Evolutionary conservation across 495 filamentous ascomycete species (phyloP).

Genomic region (Cetradonia linearis): DNA sequence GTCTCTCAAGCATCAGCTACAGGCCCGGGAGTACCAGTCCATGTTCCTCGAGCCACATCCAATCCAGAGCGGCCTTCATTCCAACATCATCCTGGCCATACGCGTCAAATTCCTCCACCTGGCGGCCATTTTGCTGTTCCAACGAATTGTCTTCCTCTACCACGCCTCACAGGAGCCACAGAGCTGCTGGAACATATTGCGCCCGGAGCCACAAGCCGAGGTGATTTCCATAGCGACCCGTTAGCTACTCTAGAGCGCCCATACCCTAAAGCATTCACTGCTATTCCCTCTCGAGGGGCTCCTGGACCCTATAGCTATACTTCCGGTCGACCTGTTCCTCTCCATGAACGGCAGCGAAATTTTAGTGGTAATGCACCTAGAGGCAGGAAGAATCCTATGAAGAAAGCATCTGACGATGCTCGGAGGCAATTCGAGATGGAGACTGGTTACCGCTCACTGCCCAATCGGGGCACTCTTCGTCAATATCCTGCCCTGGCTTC

Average conservation of each 20-base stretch:
- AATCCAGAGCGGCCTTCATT: constrained; percentile 9
- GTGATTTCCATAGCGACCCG: constrained; percentile 11
- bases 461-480: background rate
- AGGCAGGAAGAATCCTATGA: constrained; percentile 10
- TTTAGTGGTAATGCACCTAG: constrained; percentile 7
- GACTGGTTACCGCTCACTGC: background rate
- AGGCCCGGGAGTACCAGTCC: background rate
- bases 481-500: background rate
- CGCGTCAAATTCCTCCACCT: constrained; percentile 4
- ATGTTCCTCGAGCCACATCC: background rate
- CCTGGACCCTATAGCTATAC: constrained; percentile 6
- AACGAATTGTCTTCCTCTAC: background rate
- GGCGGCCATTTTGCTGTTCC: background rate
- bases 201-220: constrained; percentile 8
- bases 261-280: background rate
- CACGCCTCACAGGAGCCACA: constrained; percentile 5
- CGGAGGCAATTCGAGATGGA: background rate
- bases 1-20: background rate
- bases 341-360: background rate
- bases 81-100: background rate
- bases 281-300: constrained; percentile 2
- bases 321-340: background rate
- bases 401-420: constrained; percentile 14
- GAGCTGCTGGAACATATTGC: constrained; percentile 7
- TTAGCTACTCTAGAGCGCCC: background rate